Base-by-base conservation (phyloP, 1,284 basidiomycete genomes). In the Pterula multifida region DNA sequence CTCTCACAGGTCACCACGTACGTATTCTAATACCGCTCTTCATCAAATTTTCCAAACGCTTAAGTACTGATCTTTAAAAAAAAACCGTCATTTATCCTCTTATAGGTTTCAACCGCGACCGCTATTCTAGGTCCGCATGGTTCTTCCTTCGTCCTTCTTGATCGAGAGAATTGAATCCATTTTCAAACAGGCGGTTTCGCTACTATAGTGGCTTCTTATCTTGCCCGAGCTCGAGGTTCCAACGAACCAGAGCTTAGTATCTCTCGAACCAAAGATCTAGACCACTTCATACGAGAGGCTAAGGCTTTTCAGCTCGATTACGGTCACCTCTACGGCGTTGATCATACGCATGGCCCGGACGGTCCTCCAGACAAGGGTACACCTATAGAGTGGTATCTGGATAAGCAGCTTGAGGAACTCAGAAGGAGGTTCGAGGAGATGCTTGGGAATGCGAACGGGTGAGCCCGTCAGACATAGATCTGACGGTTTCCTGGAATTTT, bases 181-280 rank as follows among this genome's bases (percentile, higher is more conserved):
- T 45, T 62, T 71, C 47, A 24, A 2, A 28, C 36, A 76, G 78
- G 82, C 50, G 81, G 77, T 13, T 52, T 79, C 15, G 63, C 81
- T 2, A 86, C 83, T 0, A 45, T 85, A 25, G 72, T 80, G 15
- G 81, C 83, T 26, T 81, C 81, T 1, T 85, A 82, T 60, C 68
- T 85, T 25, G 83, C 84, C 3, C 76, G 79, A 17, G 69, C 73
- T 39, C 75, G 82, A 28, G 80, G 82, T 3, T 78, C 79, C 0
- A 72, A 74, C 49, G 81, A 86, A 58, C 83, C 83, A 1, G 81
- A 86, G 56, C 53, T 70, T 15, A 79, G 76, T 0, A 66, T 69
- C 21, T 61, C 64, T 6, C 71, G 73, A 17, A 67, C 66, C 1
- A 78, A 78, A 56, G 78, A 81, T 54, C 66, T 85, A 1, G 76